Base-by-base conservation (phyloP, 2,329 filamentous ascomycete genomes). In the Diaporthe caulivora region DNA sequence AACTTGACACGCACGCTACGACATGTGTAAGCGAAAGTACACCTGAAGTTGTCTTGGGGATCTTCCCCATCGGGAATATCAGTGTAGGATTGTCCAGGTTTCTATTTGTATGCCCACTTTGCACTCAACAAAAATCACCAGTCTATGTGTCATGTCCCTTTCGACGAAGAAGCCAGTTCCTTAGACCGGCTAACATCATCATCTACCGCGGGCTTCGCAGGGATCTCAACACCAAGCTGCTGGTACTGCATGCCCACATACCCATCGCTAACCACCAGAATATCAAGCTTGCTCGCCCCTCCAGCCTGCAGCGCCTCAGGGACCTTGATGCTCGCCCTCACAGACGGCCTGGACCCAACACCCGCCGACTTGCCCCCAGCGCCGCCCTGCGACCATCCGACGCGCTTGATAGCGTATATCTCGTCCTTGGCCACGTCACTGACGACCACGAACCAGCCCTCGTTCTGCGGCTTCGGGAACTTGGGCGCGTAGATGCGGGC, bases 401-500 rank as follows among this genome's bases (percentile, higher is more conserved):
- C 90, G 40, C 97, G 88, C 87, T 98, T 98, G 76, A 99, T 86
- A 3, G 93, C 96, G 5, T 98, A 83, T 51, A 98, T 88, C 77
- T 98, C 94, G 74, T 96, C 94, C 9, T 84, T 88, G 0, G 85
- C 85, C 2, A 89, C 79, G 77, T 93, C 91, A 9, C 91, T 92
- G 0, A 97, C 88, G 29, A 98, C 80, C 18, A 97, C 90, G 82
- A 99, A 98, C 89, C 92, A 98, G 0, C 95, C 95, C 80, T 99
- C 97, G 0, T 92, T 97, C 83, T 99, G 97, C 21, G 95, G 92
- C 83, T 99, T 99, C 1, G 96, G 96, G 84, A 97, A 98, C 29
- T 90, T 89, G 3, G 97, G 96, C 0, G 97, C 95, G 78, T 92
- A 98, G 80, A 98, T 93, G 75, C 93, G 90, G 64, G 90, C 92